Evolutionary conservation across 2,329 filamentous ascomycete species (phyloP).

Genomic region (Fusarium veterinarium): DNA sequence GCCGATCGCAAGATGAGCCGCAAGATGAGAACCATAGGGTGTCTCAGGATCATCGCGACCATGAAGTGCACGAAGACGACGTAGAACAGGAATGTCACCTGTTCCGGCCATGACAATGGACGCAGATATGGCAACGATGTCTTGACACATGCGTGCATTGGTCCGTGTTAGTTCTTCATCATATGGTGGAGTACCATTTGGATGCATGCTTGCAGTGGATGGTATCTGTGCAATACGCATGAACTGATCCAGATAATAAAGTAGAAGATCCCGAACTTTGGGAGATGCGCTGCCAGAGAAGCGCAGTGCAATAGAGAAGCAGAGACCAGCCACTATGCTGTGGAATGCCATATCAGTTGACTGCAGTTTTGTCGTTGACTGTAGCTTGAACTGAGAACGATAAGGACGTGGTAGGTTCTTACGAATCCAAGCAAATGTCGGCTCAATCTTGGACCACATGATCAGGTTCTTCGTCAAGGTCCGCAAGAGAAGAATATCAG

Average conservation of each 20-base stretch:
- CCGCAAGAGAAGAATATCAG: conserved; percentile 89
- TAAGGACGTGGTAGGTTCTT: conserved; percentile 79
- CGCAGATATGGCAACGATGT: conserved; percentile 82
- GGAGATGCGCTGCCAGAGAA: conserved; percentile 78
- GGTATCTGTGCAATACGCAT: conserved; percentile 78
- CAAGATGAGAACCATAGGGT: conserved; percentile 93
- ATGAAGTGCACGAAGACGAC: conserved; percentile 87
- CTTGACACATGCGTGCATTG: conserved; percentile 90
- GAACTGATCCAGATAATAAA: conserved; percentile 88
- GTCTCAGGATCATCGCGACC: conserved; percentile 86
- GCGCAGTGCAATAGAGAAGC: conserved; percentile 80
- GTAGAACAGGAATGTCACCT: conserved; percentile 86
- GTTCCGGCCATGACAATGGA: conserved; percentile 96
- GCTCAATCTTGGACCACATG: conserved; percentile 86
- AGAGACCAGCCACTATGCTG: conserved; percentile 89
- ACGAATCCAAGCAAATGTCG: conserved; percentile 79
- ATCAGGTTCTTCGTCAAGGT: conserved; percentile 92
- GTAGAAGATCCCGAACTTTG: conserved; percentile 80
- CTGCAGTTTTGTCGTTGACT: conserved; percentile 69
- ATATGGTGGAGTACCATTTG: conserved; percentile 65
- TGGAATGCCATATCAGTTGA: conserved; percentile 92
- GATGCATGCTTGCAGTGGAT: conserved; percentile 43
- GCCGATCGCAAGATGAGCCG: conserved; percentile 91
- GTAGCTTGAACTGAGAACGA: conserved; percentile 69
- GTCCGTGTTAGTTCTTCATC: conserved; percentile 86